phyloP scores from a whole-genome alignment of 1,139 yeast genomes.

The Hemisphaericaspora xylanilytica region DNA sequence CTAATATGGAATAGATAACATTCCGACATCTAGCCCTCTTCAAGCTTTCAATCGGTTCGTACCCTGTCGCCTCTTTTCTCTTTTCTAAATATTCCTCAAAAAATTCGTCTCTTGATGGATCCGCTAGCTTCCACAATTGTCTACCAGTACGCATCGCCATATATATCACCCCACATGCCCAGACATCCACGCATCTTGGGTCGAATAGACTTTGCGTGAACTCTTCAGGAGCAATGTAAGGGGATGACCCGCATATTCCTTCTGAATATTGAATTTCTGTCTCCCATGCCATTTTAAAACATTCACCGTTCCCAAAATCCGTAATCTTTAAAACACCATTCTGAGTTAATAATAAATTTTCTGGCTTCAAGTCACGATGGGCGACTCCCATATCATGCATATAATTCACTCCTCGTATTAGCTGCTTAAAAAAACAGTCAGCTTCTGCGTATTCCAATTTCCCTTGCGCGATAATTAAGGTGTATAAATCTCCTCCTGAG shows the following conservation, averaged over 20 bases:
- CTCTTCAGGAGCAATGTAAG: constrained; percentile 89
- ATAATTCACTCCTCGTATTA: constrained; percentile 85
- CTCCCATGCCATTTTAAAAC: constrained; percentile 98
- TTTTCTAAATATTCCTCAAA: constrained; percentile 70
- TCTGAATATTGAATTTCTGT: constrained; percentile 75
- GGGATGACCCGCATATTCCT: constrained; percentile 86
- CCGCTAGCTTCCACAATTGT: constrained; percentile 88
- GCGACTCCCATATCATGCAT: constrained; percentile 98
- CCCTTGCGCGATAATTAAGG: constrained; percentile 80
- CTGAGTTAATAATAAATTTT: constrained; percentile 77
- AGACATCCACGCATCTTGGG: constrained; percentile 87
- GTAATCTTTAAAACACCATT: constrained; percentile 83
- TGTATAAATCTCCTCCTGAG: constrained; percentile 90
- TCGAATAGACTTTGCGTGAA: constrained; percentile 74
- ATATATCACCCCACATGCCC: constrained; percentile 96
- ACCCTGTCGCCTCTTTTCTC: constrained; percentile 79
- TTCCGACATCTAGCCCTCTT: constrained; percentile 86
- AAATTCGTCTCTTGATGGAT: constrained; percentile 71
- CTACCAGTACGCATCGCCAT: constrained; percentile 99
- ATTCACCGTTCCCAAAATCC: constrained; percentile 94
- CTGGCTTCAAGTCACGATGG: constrained; percentile 94
- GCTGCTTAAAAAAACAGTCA: constrained; percentile 91
- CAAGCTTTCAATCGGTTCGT: constrained; percentile 82
- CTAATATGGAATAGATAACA: constrained; percentile 87
- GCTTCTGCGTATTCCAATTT: constrained; percentile 85